Evolutionary conservation across 352 stramenopile species (phyloP).

Genomic region (Pythium pyrilobum): DNA sequence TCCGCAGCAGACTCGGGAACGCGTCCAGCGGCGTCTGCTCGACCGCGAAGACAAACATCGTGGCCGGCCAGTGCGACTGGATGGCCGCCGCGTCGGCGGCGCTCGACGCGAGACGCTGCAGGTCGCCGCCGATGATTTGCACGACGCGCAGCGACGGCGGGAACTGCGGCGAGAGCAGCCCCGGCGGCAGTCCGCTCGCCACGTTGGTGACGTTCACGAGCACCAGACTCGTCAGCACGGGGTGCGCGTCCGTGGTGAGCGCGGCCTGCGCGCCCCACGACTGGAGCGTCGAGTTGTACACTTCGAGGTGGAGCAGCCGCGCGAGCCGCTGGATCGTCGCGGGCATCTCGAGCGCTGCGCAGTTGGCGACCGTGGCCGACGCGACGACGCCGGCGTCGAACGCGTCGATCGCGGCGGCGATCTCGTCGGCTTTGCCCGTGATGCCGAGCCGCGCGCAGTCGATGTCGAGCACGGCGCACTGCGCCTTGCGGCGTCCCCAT

Average conservation of each 20-base stretch:
- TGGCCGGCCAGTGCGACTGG: slow-evolving; percentile 4
- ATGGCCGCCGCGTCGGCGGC: slow-evolving; percentile 1
- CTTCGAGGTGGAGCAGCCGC: slow-evolving; percentile 11
- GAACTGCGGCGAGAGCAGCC: slow-evolving; percentile 17
- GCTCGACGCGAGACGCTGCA: not conserved
- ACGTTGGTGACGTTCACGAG: slow-evolving; percentile 15
- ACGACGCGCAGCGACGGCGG: slow-evolving; percentile 21
- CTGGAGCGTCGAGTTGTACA: slow-evolving; percentile 21
- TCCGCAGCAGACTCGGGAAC: slow-evolving; percentile 1
- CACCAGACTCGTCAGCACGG: slow-evolving; percentile 14
- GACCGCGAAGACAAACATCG: slow-evolving; percentile 13
- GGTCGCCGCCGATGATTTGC: slow-evolving; percentile 12
- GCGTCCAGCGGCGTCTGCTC: slow-evolving; percentile 5
- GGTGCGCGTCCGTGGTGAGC: slow-evolving; percentile 2
- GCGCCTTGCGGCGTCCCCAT: slow-evolving; percentile 6
- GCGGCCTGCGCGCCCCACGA: slow-evolving; percentile 3
- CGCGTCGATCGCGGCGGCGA: not conserved
- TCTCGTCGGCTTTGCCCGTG: not conserved
- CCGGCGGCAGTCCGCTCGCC: slow-evolving; percentile 4
- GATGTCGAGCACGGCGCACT: slow-evolving; percentile 17
- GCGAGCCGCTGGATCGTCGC: slow-evolving; percentile 7
- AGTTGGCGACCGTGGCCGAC: slow-evolving; percentile 16
- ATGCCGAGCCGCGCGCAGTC: slow-evolving; percentile 12
- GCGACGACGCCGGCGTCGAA: slow-evolving; percentile 9
- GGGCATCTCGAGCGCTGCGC: slow-evolving; percentile 14